Conservation (phyloP, 441 rosid genomes). For the Gossypium davidsonii region DNA sequence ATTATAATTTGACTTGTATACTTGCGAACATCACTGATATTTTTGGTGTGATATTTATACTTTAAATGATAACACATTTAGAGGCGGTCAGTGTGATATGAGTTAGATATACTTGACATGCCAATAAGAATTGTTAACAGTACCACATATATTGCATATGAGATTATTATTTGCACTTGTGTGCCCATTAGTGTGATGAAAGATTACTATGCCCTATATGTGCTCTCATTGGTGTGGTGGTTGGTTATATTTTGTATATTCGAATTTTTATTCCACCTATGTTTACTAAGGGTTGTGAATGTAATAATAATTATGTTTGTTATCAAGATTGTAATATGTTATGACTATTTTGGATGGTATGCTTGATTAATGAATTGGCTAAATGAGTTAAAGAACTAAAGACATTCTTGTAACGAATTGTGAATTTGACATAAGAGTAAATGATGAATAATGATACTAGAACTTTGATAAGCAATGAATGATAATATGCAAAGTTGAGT, state of each 20-base stretch:
- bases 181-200: neutral
- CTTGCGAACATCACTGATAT: neutral
- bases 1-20: neutral
- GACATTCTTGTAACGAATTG: neutral
- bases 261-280: neutral
- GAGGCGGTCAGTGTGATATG: neutral
- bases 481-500: neutral
- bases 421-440: neutral
- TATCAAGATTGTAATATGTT: neutral
- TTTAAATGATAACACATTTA: neutral
- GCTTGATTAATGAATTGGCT: neutral
- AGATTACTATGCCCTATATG: neutral
- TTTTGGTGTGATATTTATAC: neutral
- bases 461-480: neutral
- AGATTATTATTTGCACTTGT: neutral
- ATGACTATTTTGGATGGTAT: neutral
- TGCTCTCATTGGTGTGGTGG: neutral
- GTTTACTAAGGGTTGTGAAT: neutral
- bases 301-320: neutral
- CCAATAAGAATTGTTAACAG: neutral
- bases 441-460: neutral
- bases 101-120: neutral
- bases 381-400: neutral
- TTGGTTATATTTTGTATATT: neutral
- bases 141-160: neutral